Base-by-base conservation (phyloP, 2,329 filamentous ascomycete species). In the Emergomyces africanus region DNA sequence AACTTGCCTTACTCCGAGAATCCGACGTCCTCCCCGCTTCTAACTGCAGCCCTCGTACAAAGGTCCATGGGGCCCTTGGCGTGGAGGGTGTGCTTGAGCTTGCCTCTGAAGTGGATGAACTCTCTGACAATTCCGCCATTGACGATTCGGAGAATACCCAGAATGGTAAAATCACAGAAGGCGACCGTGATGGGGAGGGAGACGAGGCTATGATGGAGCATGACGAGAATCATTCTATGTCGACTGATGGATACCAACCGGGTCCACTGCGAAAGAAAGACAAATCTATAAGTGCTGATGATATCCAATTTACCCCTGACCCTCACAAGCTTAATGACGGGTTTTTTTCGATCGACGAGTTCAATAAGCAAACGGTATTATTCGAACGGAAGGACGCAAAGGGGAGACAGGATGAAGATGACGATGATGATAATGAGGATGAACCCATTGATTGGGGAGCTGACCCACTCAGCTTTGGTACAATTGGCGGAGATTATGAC, bases 331-430 rank as follows among this genome's bases (percentile, higher is more conserved):
- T 99, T 37, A 97, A 99, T 68, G 94, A 99, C 69, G 92, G 90
- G 5, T 99, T 99, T 77, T 99, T 99, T 76, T 95, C 90, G 18
- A 92, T 99, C 67, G 91, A 97, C 67, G 85, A 95, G 61, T 99
- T 99, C 81, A 99, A 99, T 78, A 89, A 87, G 70, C 89, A 95
- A 70, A 89, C 90, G 1, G 89, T 95, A 67, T 87, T 87, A 69
- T 84, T 96, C 54, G 94, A 99, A 72, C 84, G 89, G 64, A 87
- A 90, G 71, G 92, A 97, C 71, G 82, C 83, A 33, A 81, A 82
- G 63, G 90, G 87, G 33, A 89, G 92, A 64, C 83, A 83, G 42
- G 85, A 87, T 59, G 88, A 87, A 62, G 81, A 79, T 57, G 88
- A 82, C 61, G 90, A 86, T 71, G 90, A 95, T 57, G 89, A 95